Conservation (phyloP, 176 grass and related monocot species). For the Poa pratensis region DNA sequence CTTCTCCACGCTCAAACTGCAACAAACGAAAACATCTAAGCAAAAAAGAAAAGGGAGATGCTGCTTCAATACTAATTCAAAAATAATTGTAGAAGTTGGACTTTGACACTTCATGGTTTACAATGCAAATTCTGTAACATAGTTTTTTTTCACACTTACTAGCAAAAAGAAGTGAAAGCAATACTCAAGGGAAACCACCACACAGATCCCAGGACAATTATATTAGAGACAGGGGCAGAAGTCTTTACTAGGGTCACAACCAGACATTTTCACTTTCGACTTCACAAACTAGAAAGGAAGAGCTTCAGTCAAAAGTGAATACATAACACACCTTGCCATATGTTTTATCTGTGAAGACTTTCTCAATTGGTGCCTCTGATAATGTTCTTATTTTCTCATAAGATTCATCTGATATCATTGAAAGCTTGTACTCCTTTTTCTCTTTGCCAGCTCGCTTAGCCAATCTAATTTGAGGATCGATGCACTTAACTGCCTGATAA, state of each 20-base stretch:
- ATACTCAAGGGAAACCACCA: conserved; percentile 18
- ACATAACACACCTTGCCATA: conserved; percentile 80
- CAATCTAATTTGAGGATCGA: conserved; percentile 94
- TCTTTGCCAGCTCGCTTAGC: conserved; percentile 86
- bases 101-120: conserved; percentile 2
- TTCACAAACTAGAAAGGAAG: conserved; percentile 21
- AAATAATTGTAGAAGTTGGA: not conserved
- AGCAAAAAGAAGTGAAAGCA: not conserved
- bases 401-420: conserved; percentile 89
- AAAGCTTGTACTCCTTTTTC: conserved; percentile 91
- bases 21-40: conserved; percentile 37
- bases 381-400: conserved; percentile 86
- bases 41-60: not conserved
- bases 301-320: conserved; percentile 26
- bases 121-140: not conserved
- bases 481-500: conserved; percentile 87
- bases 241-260: not conserved
- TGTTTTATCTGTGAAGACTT: conserved; percentile 93
- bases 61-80: not conserved
- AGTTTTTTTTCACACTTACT: not conserved
- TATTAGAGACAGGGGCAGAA: not conserved
- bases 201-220: not conserved
- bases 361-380: conserved; percentile 83
- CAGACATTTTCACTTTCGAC: conserved; percentile 7
- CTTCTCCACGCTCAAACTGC: conserved; percentile 95